These are phyloP conservation scores for Avena atlantica DNA, from an alignment of 176 grass and related monocot genomes.

Conservation along the genomic window DNA sequence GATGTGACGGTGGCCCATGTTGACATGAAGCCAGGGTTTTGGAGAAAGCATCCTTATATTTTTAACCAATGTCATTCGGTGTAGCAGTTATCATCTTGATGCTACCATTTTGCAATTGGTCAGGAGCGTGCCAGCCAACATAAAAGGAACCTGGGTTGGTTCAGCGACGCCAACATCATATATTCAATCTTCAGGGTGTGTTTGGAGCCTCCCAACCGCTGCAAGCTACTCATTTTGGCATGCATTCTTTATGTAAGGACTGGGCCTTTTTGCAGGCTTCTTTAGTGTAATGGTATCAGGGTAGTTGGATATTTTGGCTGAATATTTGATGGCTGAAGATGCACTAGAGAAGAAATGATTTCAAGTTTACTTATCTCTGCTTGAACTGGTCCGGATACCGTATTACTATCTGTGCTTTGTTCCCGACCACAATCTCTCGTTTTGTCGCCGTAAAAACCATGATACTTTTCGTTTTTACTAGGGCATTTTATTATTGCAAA, in stretches of 20 bases:
- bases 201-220: no score
- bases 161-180: no score
- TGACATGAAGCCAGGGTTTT: slow-evolving; percentile 71
- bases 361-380: not conserved
- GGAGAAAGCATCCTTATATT: slow-evolving; percentile 62
- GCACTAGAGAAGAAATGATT: not conserved
- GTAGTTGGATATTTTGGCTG: not conserved
- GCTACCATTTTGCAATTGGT: no score
- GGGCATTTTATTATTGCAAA: not conserved
- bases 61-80: slow-evolving; percentile 19
- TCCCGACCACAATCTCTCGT: not conserved
- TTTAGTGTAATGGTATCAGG: not conserved
- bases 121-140: no score
- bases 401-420: not conserved
- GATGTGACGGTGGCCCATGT: slow-evolving; percentile 51
- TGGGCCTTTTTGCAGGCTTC: not conserved
- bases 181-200: no score
- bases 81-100: no score
- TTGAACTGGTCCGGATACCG: not conserved
- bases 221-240: no score
- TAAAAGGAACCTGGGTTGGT: no score
- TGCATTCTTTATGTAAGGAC: no score
- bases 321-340: not conserved
- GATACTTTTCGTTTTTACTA: no score
- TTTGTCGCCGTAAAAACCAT: no score